phyloP scores from a whole-genome alignment of 129 eudicot genomes.

The Centaurea solstitialis region DNA sequence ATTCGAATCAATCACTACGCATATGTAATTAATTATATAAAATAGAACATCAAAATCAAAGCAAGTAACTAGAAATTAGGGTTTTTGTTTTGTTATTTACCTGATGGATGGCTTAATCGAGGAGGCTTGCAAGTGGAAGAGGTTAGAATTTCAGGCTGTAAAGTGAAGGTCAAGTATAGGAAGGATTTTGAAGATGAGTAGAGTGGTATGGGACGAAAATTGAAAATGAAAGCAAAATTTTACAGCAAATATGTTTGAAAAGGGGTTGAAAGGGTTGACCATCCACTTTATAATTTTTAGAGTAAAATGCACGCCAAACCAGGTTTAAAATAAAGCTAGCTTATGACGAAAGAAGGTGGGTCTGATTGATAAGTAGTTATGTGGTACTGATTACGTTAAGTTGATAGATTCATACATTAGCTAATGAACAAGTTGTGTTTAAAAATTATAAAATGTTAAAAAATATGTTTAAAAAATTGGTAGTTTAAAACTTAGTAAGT shows the following conservation, averaged over 20 bases:
- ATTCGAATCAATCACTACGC: neutral
- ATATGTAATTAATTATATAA: neutral
- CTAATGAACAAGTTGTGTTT: too few relatives aligned
- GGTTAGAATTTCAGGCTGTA: constrained; percentile 2
- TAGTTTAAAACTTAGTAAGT: too few relatives aligned
- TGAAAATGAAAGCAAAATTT: neutral
- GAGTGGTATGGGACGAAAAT: neutral
- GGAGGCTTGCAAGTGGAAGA: neutral
- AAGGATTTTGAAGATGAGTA: neutral
- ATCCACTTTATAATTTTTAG: too few relatives aligned
- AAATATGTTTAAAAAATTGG: too few relatives aligned
- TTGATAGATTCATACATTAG: too few relatives aligned
- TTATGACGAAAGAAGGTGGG: too few relatives aligned
- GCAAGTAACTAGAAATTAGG: constrained; percentile 10
- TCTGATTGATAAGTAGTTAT: too few relatives aligned
- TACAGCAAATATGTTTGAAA: neutral
- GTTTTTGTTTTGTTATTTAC: constrained; percentile 5
- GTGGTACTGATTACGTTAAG: too few relatives aligned
- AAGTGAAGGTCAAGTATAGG: neutral
- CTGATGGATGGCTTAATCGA: constrained; percentile 10
- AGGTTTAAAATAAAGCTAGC: too few relatives aligned
- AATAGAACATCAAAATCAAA: constrained; percentile 4
- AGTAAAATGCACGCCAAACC: too few relatives aligned
- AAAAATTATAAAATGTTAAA: too few relatives aligned
- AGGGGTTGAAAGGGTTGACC: too few relatives aligned